Evolutionary conservation across 2,329 filamentous ascomycete genomes (phyloP).

Genomic region (Colletotrichum sp.): DNA sequence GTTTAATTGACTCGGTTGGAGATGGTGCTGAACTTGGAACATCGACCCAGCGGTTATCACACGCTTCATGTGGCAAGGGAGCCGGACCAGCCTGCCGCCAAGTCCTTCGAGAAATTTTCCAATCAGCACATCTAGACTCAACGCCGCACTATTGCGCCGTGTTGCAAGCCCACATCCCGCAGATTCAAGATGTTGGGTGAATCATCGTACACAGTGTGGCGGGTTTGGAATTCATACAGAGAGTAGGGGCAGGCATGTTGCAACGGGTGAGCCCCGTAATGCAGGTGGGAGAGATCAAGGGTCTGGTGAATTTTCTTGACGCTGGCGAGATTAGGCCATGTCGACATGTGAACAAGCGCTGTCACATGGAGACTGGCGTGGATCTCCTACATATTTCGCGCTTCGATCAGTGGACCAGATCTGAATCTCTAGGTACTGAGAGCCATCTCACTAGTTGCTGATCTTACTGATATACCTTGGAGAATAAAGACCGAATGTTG

Average conservation of each 20-base stretch:
- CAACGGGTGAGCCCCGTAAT: background rate
- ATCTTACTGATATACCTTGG: background rate
- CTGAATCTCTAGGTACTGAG: background rate
- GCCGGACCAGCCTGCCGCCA: background rate
- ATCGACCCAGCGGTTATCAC: background rate
- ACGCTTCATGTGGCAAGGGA: background rate
- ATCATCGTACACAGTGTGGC: background rate
- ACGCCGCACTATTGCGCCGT: background rate
- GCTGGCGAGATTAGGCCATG: background rate
- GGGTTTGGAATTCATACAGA: background rate
- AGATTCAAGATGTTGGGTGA: background rate
- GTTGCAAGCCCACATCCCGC: background rate
- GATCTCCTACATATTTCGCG: background rate
- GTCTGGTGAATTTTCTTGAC: background rate
- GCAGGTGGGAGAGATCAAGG: background rate
- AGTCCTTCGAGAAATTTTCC: background rate
- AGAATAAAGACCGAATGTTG: accelerated
- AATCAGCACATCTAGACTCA: background rate
- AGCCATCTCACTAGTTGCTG: background rate
- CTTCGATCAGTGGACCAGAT: background rate
- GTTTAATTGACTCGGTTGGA: background rate
- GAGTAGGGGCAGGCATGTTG: background rate
- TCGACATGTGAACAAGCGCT: background rate
- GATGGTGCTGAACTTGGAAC: background rate
- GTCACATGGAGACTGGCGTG: background rate